Percentiles rank a stretch among this genome's conserved stretches.
phyloP scores from a whole-genome alignment of 768 basidiomycete genomes.

The Mycena filopes region DNA sequence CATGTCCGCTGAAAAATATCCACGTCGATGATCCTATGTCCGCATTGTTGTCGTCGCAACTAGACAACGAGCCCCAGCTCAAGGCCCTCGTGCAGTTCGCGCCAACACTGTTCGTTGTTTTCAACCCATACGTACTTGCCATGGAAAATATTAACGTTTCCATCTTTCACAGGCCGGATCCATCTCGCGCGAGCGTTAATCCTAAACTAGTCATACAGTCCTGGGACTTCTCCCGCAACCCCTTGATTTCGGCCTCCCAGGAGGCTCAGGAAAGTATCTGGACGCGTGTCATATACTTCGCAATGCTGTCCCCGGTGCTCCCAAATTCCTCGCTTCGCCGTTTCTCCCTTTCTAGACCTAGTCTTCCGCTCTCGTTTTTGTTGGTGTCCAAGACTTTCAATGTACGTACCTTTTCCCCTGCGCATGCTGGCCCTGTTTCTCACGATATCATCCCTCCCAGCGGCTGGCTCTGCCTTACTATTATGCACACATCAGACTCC shows the following conservation, averaged over 20 bases:
- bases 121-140: too few species aligned
- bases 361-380: not conserved
- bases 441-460: not conserved
- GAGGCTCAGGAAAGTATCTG: too few species aligned
- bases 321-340: too few species aligned
- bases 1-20: not conserved
- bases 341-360: not conserved
- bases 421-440: too few species aligned
- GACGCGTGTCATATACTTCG: not conserved
- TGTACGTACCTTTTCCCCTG: not conserved
- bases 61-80: not conserved
- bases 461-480: not conserved
- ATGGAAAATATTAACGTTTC: too few species aligned
- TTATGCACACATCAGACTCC: not conserved
- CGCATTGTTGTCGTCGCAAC: not conserved
- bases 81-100: not conserved
- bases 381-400: not conserved
- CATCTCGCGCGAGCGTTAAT: too few species aligned
- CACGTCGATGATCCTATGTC: too few species aligned
- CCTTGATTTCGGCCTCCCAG: too few species aligned
- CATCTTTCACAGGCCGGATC: too few species aligned
- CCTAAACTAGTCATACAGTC: too few species aligned
- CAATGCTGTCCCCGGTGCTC: not conserved
- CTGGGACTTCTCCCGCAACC: too few species aligned
- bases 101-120: not conserved